A percentile compares a stretch with the other conserved stretches of the same genome.
These are phyloP conservation scores for Podospora sp. DNA, from an alignment of 495 filamentous ascomycete genomes.

Conservation along the genomic window DNA sequence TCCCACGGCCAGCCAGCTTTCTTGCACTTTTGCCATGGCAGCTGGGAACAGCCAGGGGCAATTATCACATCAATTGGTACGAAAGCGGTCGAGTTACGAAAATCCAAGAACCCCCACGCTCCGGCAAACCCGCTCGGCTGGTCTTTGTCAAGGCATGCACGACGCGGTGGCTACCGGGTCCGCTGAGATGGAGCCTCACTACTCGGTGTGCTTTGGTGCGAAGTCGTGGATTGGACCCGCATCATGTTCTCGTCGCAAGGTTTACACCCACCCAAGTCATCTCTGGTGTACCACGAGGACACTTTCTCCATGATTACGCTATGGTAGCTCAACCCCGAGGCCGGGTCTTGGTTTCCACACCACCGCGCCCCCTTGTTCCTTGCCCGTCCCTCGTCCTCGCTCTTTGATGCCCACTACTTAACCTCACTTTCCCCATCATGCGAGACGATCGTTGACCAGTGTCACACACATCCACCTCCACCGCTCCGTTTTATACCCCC, in stretches of 20 bases:
- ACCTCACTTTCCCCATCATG: neutral
- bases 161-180: neutral
- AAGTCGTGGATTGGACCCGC: neutral
- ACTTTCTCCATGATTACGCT: neutral
- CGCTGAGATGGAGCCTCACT: conserved; percentile 15
- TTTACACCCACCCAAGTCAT: neutral
- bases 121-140: conserved; percentile 10
- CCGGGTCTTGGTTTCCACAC: neutral
- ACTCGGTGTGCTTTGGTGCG: neutral
- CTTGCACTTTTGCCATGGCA: neutral
- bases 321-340: neutral
- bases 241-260: conserved; percentile 2
- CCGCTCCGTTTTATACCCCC: neutral
- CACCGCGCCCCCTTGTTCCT: neutral
- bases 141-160: conserved; percentile 5
- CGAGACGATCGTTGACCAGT: neutral
- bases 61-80: neutral
- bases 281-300: neutral
- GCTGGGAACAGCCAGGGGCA: neutral
- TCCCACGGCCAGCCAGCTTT: neutral
- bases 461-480: neutral
- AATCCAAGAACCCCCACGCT: conserved; percentile 10
- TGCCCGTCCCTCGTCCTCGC: neutral
- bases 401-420: conserved; percentile 7
- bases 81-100: neutral